Base-by-base conservation (phyloP, 2,329 filamentous ascomycete species). In the Neodidymelliopsis sp. region DNA sequence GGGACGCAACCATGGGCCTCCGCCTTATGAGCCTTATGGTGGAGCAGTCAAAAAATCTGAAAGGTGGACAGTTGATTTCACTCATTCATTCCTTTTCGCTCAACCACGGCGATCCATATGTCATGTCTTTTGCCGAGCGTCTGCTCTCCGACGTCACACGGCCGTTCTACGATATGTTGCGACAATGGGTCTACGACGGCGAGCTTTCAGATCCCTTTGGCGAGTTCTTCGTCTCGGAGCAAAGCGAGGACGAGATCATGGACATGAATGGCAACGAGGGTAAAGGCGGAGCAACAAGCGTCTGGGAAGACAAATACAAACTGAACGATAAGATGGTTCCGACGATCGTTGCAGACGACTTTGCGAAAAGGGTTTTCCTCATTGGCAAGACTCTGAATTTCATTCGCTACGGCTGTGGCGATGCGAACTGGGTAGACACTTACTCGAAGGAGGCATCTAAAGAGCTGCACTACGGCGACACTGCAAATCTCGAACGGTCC, bases 331-430 rank as follows among this genome's bases (percentile, higher is more conserved):
- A 84, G 36, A 94, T 97, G 89, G 86, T 97, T 18, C 94, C 94
- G 0, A 92, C 88, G 30, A 97, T 97, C 65, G 91, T 97, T 60
- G 95, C 91, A 0, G 82, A 88, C 33, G 92, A 96, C 53, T 97
- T 99, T 74, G 91, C 94, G 0, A 90, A 94, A 60, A 97, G 97
- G 68, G 90, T 99, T 5, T 97, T 97, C 64, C 77, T 99, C 6
- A 99, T 99, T 62, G 94, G 94, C 47, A 99, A 99, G 73, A 96
- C 92, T 4, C 81, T 99, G 44, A 99, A 99, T 73, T 99, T 99
- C 74, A 97, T 99, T 69, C 87, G 94, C 18, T 92, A 97, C 73
- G 93, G 91, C 60, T 99, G 94, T 69, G 88, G 88, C 7, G 95
- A 99, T 70, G 90, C 91, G 18, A 85, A 87, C 23, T 99, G 94